phyloP scores from a whole-genome alignment of 2,329 filamentous ascomycete genomes.

The Trichoderma afroharzianum region DNA sequence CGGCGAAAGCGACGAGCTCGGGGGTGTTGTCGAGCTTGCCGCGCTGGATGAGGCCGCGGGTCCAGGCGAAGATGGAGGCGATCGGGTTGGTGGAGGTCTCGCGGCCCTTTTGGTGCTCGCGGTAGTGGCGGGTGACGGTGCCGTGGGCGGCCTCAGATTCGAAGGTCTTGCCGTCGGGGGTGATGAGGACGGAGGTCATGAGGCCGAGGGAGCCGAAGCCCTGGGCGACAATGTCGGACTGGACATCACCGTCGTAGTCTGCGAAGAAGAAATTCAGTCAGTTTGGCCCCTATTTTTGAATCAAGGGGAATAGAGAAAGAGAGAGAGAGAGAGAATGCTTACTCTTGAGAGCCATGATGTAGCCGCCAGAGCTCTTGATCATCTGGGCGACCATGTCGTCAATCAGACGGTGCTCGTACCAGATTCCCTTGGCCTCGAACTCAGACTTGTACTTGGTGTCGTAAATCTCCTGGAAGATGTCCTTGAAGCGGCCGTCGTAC shows the following conservation, averaged over 20 bases:
- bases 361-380: slow-evolving; percentile 97
- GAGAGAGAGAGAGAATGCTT: slow-evolving; percentile 35
- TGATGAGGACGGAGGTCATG: slow-evolving; percentile 97
- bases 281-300: neutral
- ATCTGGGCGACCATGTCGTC: slow-evolving; percentile 99
- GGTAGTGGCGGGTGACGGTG: slow-evolving; percentile 96
- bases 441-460: slow-evolving; percentile 80
- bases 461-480: slow-evolving; percentile 98
- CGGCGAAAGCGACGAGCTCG: slow-evolving; percentile 85
- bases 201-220: slow-evolving; percentile 96
- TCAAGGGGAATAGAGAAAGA: neutral
- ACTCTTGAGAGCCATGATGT: slow-evolving; percentile 99
- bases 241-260: slow-evolving; percentile 99
- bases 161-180: slow-evolving; percentile 93
- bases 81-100: slow-evolving; percentile 99
- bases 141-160: slow-evolving; percentile 98
- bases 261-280: neutral
- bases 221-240: slow-evolving; percentile 97
- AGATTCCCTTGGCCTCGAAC: slow-evolving; percentile 89
- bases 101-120: slow-evolving; percentile 96
- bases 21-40: slow-evolving; percentile 92
- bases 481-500: slow-evolving; percentile 98
- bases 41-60: slow-evolving; percentile 86
- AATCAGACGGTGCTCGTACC: slow-evolving; percentile 99
- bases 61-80: slow-evolving; percentile 99